Conservation (phyloP, 192 early-diverging fungal genomes). For the Irineochytrium annulatum region DNA sequence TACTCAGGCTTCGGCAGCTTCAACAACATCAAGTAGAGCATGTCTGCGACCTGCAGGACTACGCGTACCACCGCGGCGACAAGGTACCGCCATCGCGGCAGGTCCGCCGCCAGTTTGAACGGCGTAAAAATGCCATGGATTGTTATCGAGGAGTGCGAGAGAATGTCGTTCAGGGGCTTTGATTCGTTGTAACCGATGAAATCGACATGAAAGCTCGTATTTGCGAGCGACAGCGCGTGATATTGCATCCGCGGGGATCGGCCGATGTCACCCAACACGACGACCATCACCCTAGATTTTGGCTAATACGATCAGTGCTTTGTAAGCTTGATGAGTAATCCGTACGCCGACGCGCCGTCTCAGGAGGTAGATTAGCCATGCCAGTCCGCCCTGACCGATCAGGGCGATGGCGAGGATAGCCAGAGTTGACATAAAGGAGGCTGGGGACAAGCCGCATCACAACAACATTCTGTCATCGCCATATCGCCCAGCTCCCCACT, state of each 20-base stretch:
- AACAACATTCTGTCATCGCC: too few relatives aligned
- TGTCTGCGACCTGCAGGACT: conserved; percentile 48
- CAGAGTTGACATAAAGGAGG: too few relatives aligned
- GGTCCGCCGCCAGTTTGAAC: conserved; percentile 44
- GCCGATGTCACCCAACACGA: conserved; percentile 24
- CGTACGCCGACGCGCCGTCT: too few relatives aligned
- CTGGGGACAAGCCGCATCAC: too few relatives aligned
- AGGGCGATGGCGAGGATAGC: too few relatives aligned
- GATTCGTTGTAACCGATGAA: conserved; percentile 78
- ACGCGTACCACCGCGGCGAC: conserved; percentile 67
- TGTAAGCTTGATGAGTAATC: too few relatives aligned
- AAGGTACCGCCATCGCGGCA: conserved; percentile 55
- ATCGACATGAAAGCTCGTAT: conserved; percentile 66
- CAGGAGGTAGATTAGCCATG: too few relatives aligned
- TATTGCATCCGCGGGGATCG: conserved; percentile 81
- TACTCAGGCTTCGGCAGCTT: conserved; percentile 54
- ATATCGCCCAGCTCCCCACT: too few relatives aligned
- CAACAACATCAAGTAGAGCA: conserved; percentile 61
- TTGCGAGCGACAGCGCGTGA: conserved; percentile 76
- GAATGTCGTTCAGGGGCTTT: not conserved
- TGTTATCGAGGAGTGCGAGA: conserved; percentile 8
- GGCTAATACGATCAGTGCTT: too few relatives aligned
- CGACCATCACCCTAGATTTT: not conserved
- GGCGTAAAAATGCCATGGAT: conserved; percentile 22
- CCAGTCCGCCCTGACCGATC: too few relatives aligned